A percentile compares a stretch with the other conserved stretches of the same genome.
phyloP scores from a whole-genome alignment of 148 eudicot species.

The Fagopyrum homotropicum region DNA sequence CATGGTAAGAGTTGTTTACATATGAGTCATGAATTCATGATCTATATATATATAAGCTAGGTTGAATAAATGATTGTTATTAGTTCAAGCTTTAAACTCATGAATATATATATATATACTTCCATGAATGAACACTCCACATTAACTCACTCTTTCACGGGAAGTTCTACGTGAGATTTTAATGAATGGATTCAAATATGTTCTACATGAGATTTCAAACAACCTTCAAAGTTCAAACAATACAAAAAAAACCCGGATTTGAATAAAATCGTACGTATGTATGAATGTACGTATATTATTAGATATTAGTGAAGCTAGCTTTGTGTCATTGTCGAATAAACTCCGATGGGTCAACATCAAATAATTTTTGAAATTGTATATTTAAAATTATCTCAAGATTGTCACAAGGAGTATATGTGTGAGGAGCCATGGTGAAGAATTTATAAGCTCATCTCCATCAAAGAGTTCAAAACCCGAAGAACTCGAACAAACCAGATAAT shows the following conservation, averaged over 20 bases:
- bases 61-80: too few relatives aligned
- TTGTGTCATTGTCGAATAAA: not conserved
- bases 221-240: constrained; percentile 1
- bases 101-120: not conserved
- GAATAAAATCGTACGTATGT: not conserved
- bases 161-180: not conserved
- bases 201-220: not conserved
- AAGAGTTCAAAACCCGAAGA: too few relatives aligned
- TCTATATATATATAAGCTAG: too few relatives aligned
- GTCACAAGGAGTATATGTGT: not conserved
- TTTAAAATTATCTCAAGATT: not conserved
- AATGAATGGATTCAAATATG: constrained; percentile 2
- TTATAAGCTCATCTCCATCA: not conserved
- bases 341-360: not conserved
- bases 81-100: not conserved
- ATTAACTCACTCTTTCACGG: not conserved
- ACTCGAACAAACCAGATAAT: constrained; percentile 14
- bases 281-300: not conserved
- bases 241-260: not conserved
- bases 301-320: not conserved
- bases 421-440: not conserved
- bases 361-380: not conserved
- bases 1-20: too few relatives aligned
- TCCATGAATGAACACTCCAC: not conserved
- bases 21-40: too few relatives aligned